Conservation (phyloP, 2,329 filamentous ascomycete genomes). For the Diaporthe destruens region DNA sequence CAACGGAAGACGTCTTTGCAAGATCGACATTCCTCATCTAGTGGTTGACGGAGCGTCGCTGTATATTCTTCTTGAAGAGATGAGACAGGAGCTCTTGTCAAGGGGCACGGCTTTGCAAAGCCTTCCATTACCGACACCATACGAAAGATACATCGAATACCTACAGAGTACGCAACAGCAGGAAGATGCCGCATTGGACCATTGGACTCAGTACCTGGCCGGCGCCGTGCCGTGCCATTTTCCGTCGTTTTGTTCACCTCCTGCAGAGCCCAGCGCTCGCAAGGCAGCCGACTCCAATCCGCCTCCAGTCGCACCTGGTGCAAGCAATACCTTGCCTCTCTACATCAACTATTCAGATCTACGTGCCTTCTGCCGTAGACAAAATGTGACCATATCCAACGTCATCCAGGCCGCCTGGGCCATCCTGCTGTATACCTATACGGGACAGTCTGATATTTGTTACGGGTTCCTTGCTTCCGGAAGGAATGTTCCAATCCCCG, state of each 20-base stretch:
- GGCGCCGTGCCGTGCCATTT: not conserved
- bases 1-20: not conserved
- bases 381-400: not conserved
- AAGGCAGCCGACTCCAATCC: not conserved
- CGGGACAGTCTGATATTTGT: not conserved
- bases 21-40: not conserved
- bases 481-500: slow-evolving; percentile 22
- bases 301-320: not conserved
- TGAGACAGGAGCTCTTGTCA: not conserved
- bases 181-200: not conserved
- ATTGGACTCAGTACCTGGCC: not conserved
- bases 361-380: not conserved
- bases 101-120: not conserved
- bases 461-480: slow-evolving; percentile 14
- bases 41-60: not conserved
- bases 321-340: not conserved
- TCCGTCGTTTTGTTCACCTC: not conserved
- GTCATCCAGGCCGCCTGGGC: slow-evolving; percentile 54
- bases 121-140: not conserved
- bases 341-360: not conserved
- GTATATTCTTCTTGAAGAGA: not conserved
- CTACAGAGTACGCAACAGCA: not conserved
- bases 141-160: not conserved
- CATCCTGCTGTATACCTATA: not conserved
- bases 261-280: not conserved